Base-by-base conservation (phyloP, 768 basidiomycete species). In the Phlebiopsis gigantea region DNA sequence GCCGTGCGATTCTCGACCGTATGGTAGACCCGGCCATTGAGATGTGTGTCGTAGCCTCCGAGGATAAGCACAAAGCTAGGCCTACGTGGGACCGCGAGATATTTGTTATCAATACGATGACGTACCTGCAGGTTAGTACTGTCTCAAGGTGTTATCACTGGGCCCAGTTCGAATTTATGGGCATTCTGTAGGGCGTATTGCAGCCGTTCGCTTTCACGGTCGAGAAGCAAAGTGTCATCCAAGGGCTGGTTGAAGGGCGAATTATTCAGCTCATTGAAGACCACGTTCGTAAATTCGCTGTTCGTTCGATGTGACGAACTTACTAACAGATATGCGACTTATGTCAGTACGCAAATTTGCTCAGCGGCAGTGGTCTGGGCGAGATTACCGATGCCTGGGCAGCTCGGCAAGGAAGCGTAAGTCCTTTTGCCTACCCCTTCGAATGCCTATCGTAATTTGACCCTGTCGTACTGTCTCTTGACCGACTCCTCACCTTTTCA, bases 51-150 rank as follows among this genome's bases (percentile, higher is more conserved):
- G 72, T 74, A 4, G 83, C 82, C 50, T 81, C 83, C 1, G 88
- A 88, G 61, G 83, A 83, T 61, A 88, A 87, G 65, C 77, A 77
- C 30, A 73, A 73, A 39, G 53, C n/a, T 19, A 72, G 78, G 26
- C 79, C 77, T 5, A 76, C 72, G 29, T 96, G 95, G 92, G 95
- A 99, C 67, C 78, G 77, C 46, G 78, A 82, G 2, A 81, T 97
- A 0, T 98, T 92, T 66, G 76, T 91, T 53, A 74, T 97, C 61
- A 98, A 98, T 64, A 96, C 89, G 57, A 69, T 93, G 60, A 84
- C 80, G 17, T 94, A 93, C 68, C 70, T 97, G 14, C 82, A 87
- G 77, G 94, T 93, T 47, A 26, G 79, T 70, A 21, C n/a, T 39
- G 39, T 25, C 12, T 54, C 22, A 4, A 47, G 22, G 5, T 56